Conservation (phyloP, 805 yeast genomes). For the Wickerhamiella sergipiensis region DNA sequence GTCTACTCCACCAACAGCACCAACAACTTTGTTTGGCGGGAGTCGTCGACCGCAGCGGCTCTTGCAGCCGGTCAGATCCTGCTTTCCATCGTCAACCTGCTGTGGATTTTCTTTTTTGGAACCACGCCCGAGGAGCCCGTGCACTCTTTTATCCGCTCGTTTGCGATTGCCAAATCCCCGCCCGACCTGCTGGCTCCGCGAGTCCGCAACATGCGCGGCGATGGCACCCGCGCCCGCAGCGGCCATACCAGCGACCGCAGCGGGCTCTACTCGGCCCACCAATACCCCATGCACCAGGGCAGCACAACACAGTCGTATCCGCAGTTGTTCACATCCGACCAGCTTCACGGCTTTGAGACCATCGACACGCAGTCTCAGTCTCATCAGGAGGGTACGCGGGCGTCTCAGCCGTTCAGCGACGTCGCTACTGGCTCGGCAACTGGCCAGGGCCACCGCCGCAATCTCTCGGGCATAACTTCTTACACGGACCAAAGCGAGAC, state of each 20-base stretch:
- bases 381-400: background rate
- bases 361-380: conserved; percentile 16
- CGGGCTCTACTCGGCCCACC: background rate
- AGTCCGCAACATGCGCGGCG: background rate
- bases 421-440: background rate
- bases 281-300: background rate
- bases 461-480: background rate
- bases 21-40: conserved; percentile 61
- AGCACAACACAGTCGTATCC: conserved; percentile 5
- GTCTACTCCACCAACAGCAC: conserved; percentile 76
- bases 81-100: conserved; percentile 62
- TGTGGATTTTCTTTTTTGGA: conserved; percentile 85
- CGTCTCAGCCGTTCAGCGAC: background rate
- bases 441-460: background rate
- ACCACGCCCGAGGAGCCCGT: conserved; percentile 81
- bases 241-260: conserved; percentile 3
- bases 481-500: conserved; percentile 7
- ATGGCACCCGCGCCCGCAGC: background rate
- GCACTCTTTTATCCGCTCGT: conserved; percentile 74
- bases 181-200: background rate
- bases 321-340: conserved; percentile 26
- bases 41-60: conserved; percentile 55
- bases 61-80: conserved; percentile 88
- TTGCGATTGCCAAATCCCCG: conserved; percentile 31
- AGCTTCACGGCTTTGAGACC: conserved; percentile 29